Evolutionary conservation across 106 monocot genomes (phyloP), one percentile per base, ranked within the genome.

Genomic region (Phalaenopsis equestris): DNA sequence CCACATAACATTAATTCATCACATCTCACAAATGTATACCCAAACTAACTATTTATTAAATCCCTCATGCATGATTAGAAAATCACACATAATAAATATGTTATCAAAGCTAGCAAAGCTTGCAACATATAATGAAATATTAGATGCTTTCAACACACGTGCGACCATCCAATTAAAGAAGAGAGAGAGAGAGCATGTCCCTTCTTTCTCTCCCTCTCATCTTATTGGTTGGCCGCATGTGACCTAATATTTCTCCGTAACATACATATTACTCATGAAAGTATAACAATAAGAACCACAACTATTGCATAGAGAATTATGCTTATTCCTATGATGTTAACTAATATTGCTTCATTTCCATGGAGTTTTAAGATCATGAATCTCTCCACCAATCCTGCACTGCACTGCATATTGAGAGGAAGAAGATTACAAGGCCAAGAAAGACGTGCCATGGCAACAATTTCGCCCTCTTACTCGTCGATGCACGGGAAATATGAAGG

Each of bases 391-490:
- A 87, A 39, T 6, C 87, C 87, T 0, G 67, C 79, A 73, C 81
- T 16, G 87, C 81, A 6, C 78, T 78, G 75, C 58, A 52, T 2
- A 87, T 77, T 0, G 75, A 77, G 80, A 84, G 65, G 23, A 84
- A 5, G 68, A 87, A 87, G 41, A 87, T 78, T 3, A 70, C 80
- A n/a, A 81, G 7, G 4, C 87, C 87, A 21, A 84, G 42, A 43
- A 84, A 84, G 4, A 77, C 77, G 56, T 87, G 87, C 87, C 81
- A 84, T 38, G 87, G 84, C 4, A 52, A 9, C 49, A 81, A 14
- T 18, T 76, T 78, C 5, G 74, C 87, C 30, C 87, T 81, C 14
- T n/a, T 42, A 6, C 19, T 5, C 67, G 41, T 37, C 36, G 78
- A 4, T 23, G 84, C 39, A 8, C 67, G 21, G 81, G 81, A 23